A percentile compares a stretch with the other conserved stretches of the same genome.
Conservation (phyloP, 257 asterid genomes). For the Osmanthus fragrans region DNA sequence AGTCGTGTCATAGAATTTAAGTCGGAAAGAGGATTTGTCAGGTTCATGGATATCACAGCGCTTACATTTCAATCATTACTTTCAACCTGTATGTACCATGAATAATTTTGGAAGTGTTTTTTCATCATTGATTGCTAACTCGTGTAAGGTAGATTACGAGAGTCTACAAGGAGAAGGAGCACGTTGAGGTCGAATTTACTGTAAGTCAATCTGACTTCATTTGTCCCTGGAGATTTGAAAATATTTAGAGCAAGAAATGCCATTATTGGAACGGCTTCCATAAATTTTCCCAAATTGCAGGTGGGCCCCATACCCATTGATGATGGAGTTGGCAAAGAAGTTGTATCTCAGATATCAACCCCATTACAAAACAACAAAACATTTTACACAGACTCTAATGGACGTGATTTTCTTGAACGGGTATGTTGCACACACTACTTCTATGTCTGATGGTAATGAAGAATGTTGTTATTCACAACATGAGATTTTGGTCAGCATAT, state of each 20-base stretch:
- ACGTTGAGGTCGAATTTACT: constrained; percentile 79
- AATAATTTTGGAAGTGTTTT: neutral
- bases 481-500: neutral
- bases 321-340: constrained; percentile 82
- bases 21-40: neutral
- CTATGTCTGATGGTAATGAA: neutral
- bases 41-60: neutral
- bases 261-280: neutral
- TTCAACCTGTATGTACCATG: neutral
- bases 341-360: constrained; percentile 68
- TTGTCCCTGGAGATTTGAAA: neutral
- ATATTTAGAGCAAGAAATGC: constrained; percentile 2
- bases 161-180: constrained; percentile 89
- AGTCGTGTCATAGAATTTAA: neutral
- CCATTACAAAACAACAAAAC: constrained; percentile 62
- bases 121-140: constrained; percentile 15
- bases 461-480: constrained; percentile 3
- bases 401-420: constrained; percentile 92
- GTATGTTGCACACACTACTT: constrained; percentile 40
- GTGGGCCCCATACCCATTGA: constrained; percentile 94
- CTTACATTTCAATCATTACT: neutral
- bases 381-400: constrained; percentile 89
- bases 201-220: constrained; percentile 45
- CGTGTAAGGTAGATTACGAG: constrained; percentile 60
- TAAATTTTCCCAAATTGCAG: constrained; percentile 40